Conservation (phyloP, 805 yeast genomes). For the Aciculoconidium aculeatum region DNA sequence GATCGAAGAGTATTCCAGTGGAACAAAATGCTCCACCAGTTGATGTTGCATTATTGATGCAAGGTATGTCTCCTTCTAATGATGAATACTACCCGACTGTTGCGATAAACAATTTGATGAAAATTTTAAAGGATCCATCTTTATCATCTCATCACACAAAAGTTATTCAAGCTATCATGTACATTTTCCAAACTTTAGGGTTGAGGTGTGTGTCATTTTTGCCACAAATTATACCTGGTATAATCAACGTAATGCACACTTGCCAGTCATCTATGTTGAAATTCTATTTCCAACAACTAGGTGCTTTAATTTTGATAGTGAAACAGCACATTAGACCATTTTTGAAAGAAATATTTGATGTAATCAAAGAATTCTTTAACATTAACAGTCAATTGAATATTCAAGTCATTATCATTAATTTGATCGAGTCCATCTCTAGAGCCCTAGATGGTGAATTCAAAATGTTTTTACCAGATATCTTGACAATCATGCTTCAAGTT, state of each 20-base stretch:
- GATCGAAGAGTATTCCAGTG: slow-evolving; percentile 46
- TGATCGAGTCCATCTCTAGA: slow-evolving; percentile 77
- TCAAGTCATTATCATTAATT: slow-evolving; percentile 72
- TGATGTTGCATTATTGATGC: slow-evolving; percentile 85
- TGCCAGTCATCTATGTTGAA: slow-evolving; percentile 78
- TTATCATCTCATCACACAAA: slow-evolving; percentile 82
- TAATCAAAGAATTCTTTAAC: slow-evolving; percentile 68
- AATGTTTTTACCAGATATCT: slow-evolving; percentile 67
- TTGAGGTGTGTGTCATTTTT: slow-evolving; percentile 85
- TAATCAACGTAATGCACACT: slow-evolving; percentile 74
- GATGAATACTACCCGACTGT: slow-evolving; percentile 96
- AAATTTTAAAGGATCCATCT: slow-evolving; percentile 78
- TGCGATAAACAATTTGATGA: slow-evolving; percentile 79
- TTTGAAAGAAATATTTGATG: slow-evolving; percentile 65
- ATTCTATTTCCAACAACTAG: slow-evolving; percentile 83
- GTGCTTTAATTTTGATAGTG: slow-evolving; percentile 73
- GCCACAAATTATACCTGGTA: slow-evolving; percentile 83
- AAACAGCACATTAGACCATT: slow-evolving; percentile 87
- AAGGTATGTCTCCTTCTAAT: slow-evolving; percentile 86
- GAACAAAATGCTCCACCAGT: slow-evolving; percentile 87
- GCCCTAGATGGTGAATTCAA: slow-evolving; percentile 93
- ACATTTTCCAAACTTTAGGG: slow-evolving; percentile 85
- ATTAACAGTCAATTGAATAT: slow-evolving; percentile 42
- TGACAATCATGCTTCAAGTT: slow-evolving; percentile 70
- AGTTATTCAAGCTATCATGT: slow-evolving; percentile 90